Base-by-base conservation (phyloP, 225 moss, liverwort and hornwort genomes). In the Neckera pumila region DNA sequence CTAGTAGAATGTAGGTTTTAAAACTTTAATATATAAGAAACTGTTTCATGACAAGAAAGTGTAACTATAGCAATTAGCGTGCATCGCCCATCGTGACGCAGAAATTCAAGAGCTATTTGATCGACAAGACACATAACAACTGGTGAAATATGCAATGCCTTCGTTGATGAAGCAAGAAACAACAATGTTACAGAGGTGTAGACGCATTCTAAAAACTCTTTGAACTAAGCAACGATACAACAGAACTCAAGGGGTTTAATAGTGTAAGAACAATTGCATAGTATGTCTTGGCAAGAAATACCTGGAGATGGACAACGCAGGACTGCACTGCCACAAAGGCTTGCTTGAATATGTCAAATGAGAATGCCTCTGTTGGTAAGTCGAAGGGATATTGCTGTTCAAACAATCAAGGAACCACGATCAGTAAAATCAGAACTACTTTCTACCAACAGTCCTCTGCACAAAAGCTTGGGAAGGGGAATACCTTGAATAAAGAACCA, bases 251-350 rank as follows among this genome's bases (percentile, higher is more conserved):
- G 36, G 71, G 38, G 19, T 70, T 28, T 40, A 36, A 76, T 27
- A 76, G 21, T 47, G 43, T 83, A 79, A 80, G 86, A 63, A 72
- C 66, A 89, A 78, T 49, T 57, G 45, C 17, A 58, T 16, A 80
- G 40, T 81, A 76, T 65, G 30, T 76, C 85, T 81, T 47, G 65
- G 87, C 83, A 85, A 84, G 71, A 82, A 58, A 74, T 90, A 96
- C 98, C 98, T 98, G 98, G 77, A 99, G 94, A 88, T 99, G 99
- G 86, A 99, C 99, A 86, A 99, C 99, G 87, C 99, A 99, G 36
- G 99, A 99, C 90, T 99, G 99, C 53, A 99, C 99, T 79, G 99
- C 99, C 63, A 99, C 99, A 88, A 99, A 99, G 51, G 99, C 99
- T 92, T 99, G 99, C 94, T 99, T 99, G 88, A 99, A 99, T 88